Evolutionary conservation across 768 basidiomycete genomes (phyloP).

Genomic region (Candolleomyces eurysporus): DNA sequence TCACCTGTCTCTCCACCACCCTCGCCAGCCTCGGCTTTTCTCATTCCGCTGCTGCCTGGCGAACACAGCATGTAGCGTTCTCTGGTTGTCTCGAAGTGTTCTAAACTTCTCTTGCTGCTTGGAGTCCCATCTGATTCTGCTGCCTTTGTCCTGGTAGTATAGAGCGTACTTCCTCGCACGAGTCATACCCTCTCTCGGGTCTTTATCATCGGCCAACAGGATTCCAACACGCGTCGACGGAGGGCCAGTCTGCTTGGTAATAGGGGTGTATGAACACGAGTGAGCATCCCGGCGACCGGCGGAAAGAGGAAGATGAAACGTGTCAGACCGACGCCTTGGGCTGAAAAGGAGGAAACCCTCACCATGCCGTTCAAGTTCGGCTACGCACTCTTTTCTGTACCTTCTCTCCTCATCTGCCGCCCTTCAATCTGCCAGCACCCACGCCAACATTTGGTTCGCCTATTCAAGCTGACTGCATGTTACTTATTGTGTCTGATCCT

Average conservation of each 20-base stretch:
- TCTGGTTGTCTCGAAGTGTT: constrained; percentile 68
- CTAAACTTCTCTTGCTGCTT: constrained; percentile 61
- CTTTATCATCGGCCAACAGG: constrained; percentile 85
- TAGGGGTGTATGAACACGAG: constrained; percentile 92
- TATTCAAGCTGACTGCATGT: constrained; percentile 26
- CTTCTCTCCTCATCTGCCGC: constrained; percentile 54
- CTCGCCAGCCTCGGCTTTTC: constrained; percentile 13
- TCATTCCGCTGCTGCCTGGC: constrained; percentile 12
- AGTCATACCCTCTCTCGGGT: constrained; percentile 90
- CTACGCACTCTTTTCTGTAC: constrained; percentile 93
- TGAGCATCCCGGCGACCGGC: constrained; percentile 81
- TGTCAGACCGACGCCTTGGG: no score
- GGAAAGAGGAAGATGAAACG: constrained; percentile 5
- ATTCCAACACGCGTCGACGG: constrained; percentile 83
- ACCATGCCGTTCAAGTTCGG: constrained; percentile 96
- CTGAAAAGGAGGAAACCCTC: constrained; percentile 18
- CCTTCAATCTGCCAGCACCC: constrained; percentile 37
- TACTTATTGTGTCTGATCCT: constrained; percentile 21
- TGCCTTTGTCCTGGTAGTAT: constrained; percentile 61
- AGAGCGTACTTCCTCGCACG: constrained; percentile 90
- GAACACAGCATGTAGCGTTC: constrained; percentile 29
- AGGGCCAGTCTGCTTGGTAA: constrained; percentile 60
- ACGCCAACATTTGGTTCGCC: constrained; percentile 48
- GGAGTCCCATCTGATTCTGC: constrained; percentile 54
- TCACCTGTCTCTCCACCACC: constrained; percentile 16